These are phyloP conservation scores for Hamamelis virginiana DNA, from an alignment of 164 flowering plant genomes.

Conservation along the genomic window DNA sequence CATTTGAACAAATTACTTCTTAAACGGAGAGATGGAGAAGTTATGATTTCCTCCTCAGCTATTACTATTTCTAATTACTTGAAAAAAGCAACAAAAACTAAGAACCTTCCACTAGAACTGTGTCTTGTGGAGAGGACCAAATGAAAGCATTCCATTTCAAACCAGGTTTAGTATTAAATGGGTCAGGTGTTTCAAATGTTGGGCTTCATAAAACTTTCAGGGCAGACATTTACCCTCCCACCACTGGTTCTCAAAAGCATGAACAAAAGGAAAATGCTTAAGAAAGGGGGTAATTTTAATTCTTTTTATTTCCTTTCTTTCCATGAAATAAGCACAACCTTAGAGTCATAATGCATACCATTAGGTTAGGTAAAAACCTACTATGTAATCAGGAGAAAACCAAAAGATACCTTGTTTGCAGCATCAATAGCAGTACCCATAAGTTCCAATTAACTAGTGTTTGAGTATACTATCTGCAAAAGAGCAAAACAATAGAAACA, in stretches of 20 bases:
- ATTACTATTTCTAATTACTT: background rate
- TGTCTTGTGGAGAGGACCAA: background rate
- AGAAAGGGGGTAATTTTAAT: background rate
- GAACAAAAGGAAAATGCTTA: background rate
- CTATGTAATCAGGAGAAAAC: background rate
- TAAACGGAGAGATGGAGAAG: background rate
- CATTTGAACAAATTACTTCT: no score
- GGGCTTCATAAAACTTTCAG: background rate
- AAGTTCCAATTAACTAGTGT: slow-evolving; percentile 13
- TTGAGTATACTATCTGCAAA: slow-evolving; percentile 18
- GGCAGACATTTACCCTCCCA: background rate
- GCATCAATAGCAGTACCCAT: slow-evolving; percentile 57
- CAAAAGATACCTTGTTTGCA: slow-evolving; percentile 32
- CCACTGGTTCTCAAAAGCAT: background rate
- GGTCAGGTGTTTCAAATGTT: background rate
- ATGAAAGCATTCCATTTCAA: background rate
- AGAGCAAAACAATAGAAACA: background rate
- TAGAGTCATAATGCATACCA: background rate
- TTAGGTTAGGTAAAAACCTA: background rate
- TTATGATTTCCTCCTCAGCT: background rate
- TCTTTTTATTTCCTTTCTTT: background rate
- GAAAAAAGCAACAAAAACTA: background rate
- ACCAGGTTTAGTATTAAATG: background rate
- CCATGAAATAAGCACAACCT: background rate
- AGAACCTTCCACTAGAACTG: background rate